These are phyloP conservation scores for Nothophaeocryptopus gaeumannii DNA, from an alignment of 2,329 filamentous ascomycete genomes.

Conservation along the genomic window DNA sequence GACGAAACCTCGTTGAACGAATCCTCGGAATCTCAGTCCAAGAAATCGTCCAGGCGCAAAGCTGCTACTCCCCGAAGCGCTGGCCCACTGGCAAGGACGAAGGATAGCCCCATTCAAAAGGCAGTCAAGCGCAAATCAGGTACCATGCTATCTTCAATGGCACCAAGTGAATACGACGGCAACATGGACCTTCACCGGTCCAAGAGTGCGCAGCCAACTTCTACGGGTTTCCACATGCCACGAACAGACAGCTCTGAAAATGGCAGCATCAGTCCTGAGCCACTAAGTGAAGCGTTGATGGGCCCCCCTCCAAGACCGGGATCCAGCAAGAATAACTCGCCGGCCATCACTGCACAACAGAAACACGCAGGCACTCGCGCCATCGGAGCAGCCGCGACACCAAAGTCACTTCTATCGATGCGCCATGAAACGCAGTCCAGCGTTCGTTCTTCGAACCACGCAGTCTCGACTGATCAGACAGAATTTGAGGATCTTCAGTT, in stretches of 20 bases:
- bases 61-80: slow-evolving; percentile 47
- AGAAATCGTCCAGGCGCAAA: slow-evolving; percentile 46
- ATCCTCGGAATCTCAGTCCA: slow-evolving; percentile 40
- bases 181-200: slow-evolving; percentile 38
- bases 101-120: slow-evolving; percentile 72
- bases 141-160: slow-evolving; percentile 40
- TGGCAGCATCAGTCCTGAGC: slow-evolving; percentile 52
- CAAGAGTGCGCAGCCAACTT: slow-evolving; percentile 26
- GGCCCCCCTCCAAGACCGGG: slow-evolving; percentile 61
- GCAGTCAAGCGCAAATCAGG: slow-evolving; percentile 54
- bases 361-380: slow-evolving; percentile 10
- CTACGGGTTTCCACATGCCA: slow-evolving; percentile 24
- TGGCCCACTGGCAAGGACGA: slow-evolving; percentile 50
- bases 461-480: not conserved
- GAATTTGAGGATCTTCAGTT: slow-evolving; percentile 63
- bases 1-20: slow-evolving; percentile 32
- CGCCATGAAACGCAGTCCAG: slow-evolving; percentile 4
- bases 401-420: slow-evolving; percentile 35
- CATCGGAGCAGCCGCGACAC: slow-evolving; percentile 30
- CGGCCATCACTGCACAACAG: slow-evolving; percentile 61
- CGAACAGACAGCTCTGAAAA: slow-evolving; percentile 42
- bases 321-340: slow-evolving; percentile 61
- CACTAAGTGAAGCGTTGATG: slow-evolving; percentile 47
- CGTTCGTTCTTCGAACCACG: not conserved
- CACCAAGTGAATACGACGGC: slow-evolving; percentile 47